A percentile compares a stretch with the other conserved stretches of the same genome.
Evolutionary conservation across 78 protist genomes (phyloP).

Genomic region (Chrysochromulina tobinii): DNA sequence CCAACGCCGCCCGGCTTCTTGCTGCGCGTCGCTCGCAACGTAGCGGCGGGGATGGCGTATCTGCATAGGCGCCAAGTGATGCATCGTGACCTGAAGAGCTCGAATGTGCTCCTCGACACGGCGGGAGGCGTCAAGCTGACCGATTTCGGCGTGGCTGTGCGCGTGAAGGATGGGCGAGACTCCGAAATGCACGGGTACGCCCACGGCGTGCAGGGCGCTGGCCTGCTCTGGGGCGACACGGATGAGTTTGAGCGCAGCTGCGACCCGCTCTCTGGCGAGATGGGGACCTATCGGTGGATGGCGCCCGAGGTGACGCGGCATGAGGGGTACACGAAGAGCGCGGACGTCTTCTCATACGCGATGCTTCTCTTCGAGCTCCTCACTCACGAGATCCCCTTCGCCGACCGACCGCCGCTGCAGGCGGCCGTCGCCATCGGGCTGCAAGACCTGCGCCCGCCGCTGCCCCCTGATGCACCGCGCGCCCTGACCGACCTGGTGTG

Average conservation of each 20-base stretch:
- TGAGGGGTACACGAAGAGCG: constrained; percentile 44
- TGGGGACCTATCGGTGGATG: not conserved
- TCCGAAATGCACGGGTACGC: too few species aligned
- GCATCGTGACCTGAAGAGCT: not conserved
- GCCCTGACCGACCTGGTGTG: not conserved
- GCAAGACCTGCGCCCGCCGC: not conserved
- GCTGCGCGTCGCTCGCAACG: not conserved
- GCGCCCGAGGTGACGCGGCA: constrained; percentile 70
- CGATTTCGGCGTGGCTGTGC: not conserved
- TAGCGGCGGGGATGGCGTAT: not conserved
- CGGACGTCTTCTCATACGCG: constrained; percentile 66
- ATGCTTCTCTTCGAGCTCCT: constrained; percentile 63
- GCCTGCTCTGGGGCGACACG: too few species aligned
- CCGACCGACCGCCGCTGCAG: not conserved
- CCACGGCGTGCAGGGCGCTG: too few species aligned
- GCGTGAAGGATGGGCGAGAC: not conserved
- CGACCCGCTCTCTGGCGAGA: not conserved
- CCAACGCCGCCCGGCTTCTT: not conserved
- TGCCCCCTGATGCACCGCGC: not conserved
- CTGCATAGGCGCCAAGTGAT: not conserved
- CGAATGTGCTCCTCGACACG: not conserved
- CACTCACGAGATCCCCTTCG: constrained; percentile 52
- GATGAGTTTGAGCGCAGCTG: too few species aligned
- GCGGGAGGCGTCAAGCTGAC: not conserved
- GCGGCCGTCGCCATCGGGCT: not conserved